A percentile compares a stretch with the other conserved stretches of the same genome.
phyloP scores from a whole-genome alignment of 2,329 filamentous ascomycete species.

The Pseudogymnoascus verrucosus region DNA sequence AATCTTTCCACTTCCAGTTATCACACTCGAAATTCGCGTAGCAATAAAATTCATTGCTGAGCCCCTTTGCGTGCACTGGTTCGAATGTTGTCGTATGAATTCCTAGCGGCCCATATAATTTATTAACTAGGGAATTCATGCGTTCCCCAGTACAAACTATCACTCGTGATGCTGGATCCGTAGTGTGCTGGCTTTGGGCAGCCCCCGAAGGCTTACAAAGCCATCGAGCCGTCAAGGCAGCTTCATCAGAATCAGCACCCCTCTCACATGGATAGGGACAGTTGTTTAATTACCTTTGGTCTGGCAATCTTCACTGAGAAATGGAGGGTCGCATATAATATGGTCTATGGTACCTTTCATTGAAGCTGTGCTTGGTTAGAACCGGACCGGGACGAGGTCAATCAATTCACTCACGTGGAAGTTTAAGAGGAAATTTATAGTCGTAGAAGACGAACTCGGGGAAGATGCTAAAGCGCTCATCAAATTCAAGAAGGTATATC shows the following conservation, averaged over 20 bases:
- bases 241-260: slow-evolving; percentile 31
- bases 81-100: slow-evolving; percentile 59
- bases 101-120: slow-evolving; percentile 59
- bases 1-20: slow-evolving; percentile 37
- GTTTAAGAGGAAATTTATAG: slow-evolving; percentile 58
- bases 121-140: slow-evolving; percentile 57
- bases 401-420: slow-evolving; percentile 42
- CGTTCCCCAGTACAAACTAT: slow-evolving; percentile 72
- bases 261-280: not conserved
- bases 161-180: slow-evolving; percentile 28
- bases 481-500: slow-evolving; percentile 64
- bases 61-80: slow-evolving; percentile 59
- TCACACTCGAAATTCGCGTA: slow-evolving; percentile 69
- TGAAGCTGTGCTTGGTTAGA: slow-evolving; percentile 29
- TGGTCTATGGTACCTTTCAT: slow-evolving; percentile 59
- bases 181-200: not conserved
- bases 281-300: slow-evolving; percentile 51
- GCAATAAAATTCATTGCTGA: slow-evolving; percentile 76
- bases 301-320: slow-evolving; percentile 72
- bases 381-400: not conserved
- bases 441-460: slow-evolving; percentile 69
- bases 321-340: slow-evolving; percentile 71
- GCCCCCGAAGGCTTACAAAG: slow-evolving; percentile 42
- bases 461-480: slow-evolving; percentile 66
- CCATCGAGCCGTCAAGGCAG: slow-evolving; percentile 68